Base-by-base conservation (phyloP, 2,329 filamentous ascomycete genomes). In the Diaporthe citri region DNA sequence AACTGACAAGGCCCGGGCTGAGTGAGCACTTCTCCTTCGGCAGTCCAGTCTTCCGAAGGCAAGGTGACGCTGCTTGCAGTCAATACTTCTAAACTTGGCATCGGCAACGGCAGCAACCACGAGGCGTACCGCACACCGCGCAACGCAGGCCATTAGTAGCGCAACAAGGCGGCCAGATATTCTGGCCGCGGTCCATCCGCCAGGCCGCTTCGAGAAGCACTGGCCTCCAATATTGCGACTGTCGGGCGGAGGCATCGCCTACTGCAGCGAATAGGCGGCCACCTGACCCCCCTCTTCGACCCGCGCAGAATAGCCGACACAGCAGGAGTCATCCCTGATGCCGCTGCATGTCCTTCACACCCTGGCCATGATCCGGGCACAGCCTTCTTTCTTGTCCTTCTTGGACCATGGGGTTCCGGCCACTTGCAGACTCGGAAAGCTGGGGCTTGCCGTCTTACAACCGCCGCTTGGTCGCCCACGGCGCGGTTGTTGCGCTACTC, bases 221-320 rank as follows among this genome's bases (percentile, higher is more conserved):
- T 71, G 46, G 57, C 46, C 71, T 43, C 51, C 71, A 72, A 72
- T 64, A 72, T 56, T 72, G 46, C 57, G 57, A 72, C 71, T 72
- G 71, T 72, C 71, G 36, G 34, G 64, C 46, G 67, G 71, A 72
- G 31, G 60, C 46, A 56, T 64, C 57, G 60, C 57, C 71, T 72
- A 36, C 46, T 28, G 51, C 48, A 64, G 71, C 60, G 57, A 64
- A 55, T 56, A 28, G 34, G 36, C 70, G 56, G 41, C 56, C 70
- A 62, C 48, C 70, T 62, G 43, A 20, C 41, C 56, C 55, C 13
- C 43, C 55, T 72, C 55, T 13, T 28, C 43, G 41, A 59, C 69
- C 69, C 39, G 31, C 56, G 57, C 71, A 55, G 41, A 51, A 64
- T 55, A 55, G 57, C 46, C 46, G 71, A 64, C 25, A 52, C 34